Conservation (phyloP, 305 asterid species). For the Fraxinus floribunda region DNA sequence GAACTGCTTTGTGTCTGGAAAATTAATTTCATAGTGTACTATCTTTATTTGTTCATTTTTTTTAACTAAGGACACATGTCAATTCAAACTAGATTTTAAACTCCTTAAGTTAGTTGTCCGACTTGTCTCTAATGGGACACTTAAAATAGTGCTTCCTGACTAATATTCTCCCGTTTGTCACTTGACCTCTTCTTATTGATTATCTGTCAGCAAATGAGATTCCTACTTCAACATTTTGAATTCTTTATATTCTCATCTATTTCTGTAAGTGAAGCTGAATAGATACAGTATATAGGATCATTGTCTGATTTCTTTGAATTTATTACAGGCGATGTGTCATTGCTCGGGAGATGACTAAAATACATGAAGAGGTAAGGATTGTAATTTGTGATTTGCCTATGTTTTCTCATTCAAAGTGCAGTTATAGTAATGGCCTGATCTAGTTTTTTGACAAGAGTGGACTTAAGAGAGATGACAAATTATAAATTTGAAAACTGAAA, state of each 20-base stretch:
- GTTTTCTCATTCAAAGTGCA: not conserved
- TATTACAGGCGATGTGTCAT: constrained; percentile 76
- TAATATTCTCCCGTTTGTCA: not conserved
- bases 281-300: not conserved
- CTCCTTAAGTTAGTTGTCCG: not conserved
- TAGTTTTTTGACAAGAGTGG: not conserved
- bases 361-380: constrained; percentile 75
- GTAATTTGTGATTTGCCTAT: constrained; percentile 14
- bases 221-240: constrained; percentile 2
- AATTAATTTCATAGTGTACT: not conserved
- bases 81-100: not conserved
- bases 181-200: not conserved
- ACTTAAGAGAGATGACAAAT: not conserved
- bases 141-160: not conserved
- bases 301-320: constrained; percentile 17
- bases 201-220: constrained; percentile 1
- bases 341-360: constrained; percentile 95
- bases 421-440: not conserved
- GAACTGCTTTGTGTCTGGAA: not conserved
- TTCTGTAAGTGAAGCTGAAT: constrained; percentile 5
- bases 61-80: not conserved
- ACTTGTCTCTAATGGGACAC: not conserved
- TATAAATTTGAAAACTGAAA: constrained; percentile 4
- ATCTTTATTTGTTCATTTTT: constrained; percentile 2
- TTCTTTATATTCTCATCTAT: not conserved